These are phyloP conservation scores for Debaryomycetaceae sp. DNA, from an alignment of 1,139 yeast species.

Conservation along the genomic window DNA sequence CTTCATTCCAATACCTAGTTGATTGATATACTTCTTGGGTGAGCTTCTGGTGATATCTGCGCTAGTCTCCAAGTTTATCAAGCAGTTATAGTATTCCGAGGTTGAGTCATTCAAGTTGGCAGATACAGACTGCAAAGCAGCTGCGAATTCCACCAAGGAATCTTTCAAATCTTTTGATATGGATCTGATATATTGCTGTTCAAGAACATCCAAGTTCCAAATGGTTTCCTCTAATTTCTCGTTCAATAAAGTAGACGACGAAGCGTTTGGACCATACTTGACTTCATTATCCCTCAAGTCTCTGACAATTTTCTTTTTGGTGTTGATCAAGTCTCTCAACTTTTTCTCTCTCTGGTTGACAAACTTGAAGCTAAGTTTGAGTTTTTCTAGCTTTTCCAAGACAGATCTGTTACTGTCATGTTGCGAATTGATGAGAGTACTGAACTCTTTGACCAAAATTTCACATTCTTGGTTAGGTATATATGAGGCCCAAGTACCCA, in stretches of 20 bases:
- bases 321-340: constrained; percentile 30
- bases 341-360: constrained; percentile 53
- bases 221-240: constrained; percentile 51
- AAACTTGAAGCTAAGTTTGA: constrained; percentile 39
- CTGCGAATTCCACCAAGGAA: constrained; percentile 40
- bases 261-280: constrained; percentile 43
- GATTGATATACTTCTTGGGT: constrained; percentile 8
- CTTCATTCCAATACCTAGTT: constrained; percentile 4
- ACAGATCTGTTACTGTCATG: constrained; percentile 25
- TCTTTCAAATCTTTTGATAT: constrained; percentile 43
- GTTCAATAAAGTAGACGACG: constrained; percentile 34
- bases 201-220: constrained; percentile 47
- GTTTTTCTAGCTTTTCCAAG: constrained; percentile 37
- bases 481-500: constrained; percentile 39
- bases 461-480: constrained; percentile 40
- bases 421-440: constrained; percentile 34
- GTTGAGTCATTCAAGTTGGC: constrained; percentile 26
- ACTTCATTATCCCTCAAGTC: constrained; percentile 39
- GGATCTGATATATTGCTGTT: constrained; percentile 47
- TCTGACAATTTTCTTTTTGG: constrained; percentile 31
- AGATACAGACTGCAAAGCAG: constrained; percentile 32
- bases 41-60: constrained; percentile 7
- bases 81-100: constrained; percentile 22
- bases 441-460: constrained; percentile 36
- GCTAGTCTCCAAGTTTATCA: constrained; percentile 10